Base-by-base conservation (phyloP, 2,329 filamentous ascomycete species). In the Colletotrichum siamense region DNA sequence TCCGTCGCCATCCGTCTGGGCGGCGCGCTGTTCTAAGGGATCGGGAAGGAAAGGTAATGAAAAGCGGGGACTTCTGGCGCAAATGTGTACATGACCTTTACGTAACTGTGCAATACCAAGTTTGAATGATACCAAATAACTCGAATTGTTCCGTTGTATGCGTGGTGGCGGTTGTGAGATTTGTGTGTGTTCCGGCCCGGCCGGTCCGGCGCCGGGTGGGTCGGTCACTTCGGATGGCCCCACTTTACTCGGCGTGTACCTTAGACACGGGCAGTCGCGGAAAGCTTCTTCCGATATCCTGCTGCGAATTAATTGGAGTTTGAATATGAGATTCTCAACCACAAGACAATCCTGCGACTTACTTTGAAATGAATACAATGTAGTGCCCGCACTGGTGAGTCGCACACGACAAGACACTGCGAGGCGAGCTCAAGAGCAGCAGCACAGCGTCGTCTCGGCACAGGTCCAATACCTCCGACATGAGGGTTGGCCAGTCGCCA, bases 1-100 rank as follows among this genome's bases (percentile, higher is more conserved):
- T 90, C 90, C 6, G 92, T 94, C 6, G 87, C 88, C 34, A 91
- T 94, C 82, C 87, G 88, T 71, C 81, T 90, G 73, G 87, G 81
- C 66, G 86, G 87, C 77, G 82, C 87, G 52, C 77, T 88, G 24
- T 88, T 86, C 80, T 85, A 84, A 81, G 71, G 30, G 5, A 49
- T 18, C 59, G 24, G 49, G 71, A 15, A 32, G 62, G 52, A 69
- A 64, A 24, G 57, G 59, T 63, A 77, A 77, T 69, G 69, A 68
- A 73, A 70, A 74, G 39, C 44, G 59, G 32, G 61, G 69, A 52
- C 62, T 73, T 65, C 18, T 74, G 63, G 75, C 73, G 73, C 73
- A 76, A 26, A 77, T 72, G 64, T 77, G 74, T 77, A 77, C 69
- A 77, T 73, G 75, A 77, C 30, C 30, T 74, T 70, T 66, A 75